phyloP scores from a whole-genome alignment of 495 filamentous ascomycete genomes.

The Lichenothelia convexa region DNA sequence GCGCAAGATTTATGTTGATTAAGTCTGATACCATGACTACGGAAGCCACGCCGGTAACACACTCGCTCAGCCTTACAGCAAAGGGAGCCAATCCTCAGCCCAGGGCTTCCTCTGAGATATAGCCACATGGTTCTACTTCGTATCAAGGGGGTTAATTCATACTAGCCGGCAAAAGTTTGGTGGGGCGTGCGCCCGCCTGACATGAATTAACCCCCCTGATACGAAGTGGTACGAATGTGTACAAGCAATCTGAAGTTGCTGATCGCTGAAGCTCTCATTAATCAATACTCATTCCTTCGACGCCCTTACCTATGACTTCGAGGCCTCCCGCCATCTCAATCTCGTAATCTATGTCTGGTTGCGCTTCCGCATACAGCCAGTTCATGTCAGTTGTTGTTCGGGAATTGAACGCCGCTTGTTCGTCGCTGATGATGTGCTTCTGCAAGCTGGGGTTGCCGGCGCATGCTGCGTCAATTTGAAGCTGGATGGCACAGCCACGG shows the following conservation, averaged over 20 bases:
- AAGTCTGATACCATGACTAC: too few relatives aligned
- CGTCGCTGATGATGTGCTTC: slow-evolving; percentile 20
- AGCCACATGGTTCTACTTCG: too few relatives aligned
- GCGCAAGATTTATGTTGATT: too few relatives aligned
- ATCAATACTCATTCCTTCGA: slow-evolving; percentile 7
- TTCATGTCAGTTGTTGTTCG: slow-evolving; percentile 20
- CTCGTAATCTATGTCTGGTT: slow-evolving; percentile 24
- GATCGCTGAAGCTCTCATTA: slow-evolving; percentile 1
- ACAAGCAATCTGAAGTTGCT: background rate
- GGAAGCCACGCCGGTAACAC: too few relatives aligned
- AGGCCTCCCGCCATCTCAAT: slow-evolving; percentile 12
- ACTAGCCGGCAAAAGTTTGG: too few relatives aligned
- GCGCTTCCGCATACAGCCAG: slow-evolving; percentile 22
- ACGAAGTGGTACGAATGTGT: background rate
- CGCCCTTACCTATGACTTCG: too few relatives aligned
- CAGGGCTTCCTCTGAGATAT: too few relatives aligned
- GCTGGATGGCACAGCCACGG: slow-evolving; percentile 22
- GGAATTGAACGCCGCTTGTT: slow-evolving; percentile 22
- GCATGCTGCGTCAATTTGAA: slow-evolving; percentile 22
- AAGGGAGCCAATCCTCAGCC: too few relatives aligned
- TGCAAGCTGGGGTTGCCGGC: slow-evolving; percentile 20
- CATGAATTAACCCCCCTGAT: background rate
- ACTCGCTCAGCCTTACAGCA: too few relatives aligned
- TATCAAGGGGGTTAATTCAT: too few relatives aligned
- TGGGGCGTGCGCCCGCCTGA: background rate